Conservation (phyloP, 1,284 basidiomycete species). For the Rhizoctonia solani region DNA sequence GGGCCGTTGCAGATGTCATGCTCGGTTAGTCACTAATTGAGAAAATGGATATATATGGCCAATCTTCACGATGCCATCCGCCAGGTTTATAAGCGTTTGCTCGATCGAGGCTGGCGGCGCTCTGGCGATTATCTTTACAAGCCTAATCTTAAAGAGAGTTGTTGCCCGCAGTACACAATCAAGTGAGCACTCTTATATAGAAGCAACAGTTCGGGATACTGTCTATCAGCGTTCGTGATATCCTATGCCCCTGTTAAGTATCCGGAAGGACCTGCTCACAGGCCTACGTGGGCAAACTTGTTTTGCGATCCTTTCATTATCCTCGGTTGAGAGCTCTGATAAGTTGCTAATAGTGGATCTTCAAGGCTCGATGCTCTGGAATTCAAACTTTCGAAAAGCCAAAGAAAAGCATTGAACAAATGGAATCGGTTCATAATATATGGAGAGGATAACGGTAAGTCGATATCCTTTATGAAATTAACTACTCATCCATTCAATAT, state of each 20-base stretch:
- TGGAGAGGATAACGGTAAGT: slow-evolving; percentile 47
- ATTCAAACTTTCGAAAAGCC: slow-evolving; percentile 80
- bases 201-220: too few relatives aligned
- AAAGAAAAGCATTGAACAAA: slow-evolving; percentile 69
- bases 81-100: slow-evolving; percentile 32
- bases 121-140: slow-evolving; percentile 84
- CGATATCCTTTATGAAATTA: not conserved
- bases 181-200: slow-evolving; percentile 56
- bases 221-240: too few relatives aligned
- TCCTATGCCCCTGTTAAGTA: too few relatives aligned
- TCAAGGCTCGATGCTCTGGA: slow-evolving; percentile 67
- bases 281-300: too few relatives aligned
- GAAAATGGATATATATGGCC: not conserved
- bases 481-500: not conserved
- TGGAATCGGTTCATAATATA: slow-evolving; percentile 76
- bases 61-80: not conserved
- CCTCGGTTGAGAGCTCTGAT: too few relatives aligned
- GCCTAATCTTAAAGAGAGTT: slow-evolving; percentile 78
- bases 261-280: too few relatives aligned
- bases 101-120: slow-evolving; percentile 74
- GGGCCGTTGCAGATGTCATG: slow-evolving; percentile 39
- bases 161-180: slow-evolving; percentile 94
- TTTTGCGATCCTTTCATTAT: too few relatives aligned
- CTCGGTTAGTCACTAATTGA: slow-evolving; percentile 31
- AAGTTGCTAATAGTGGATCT: too few relatives aligned